Evolutionary conservation across 2,329 filamentous ascomycete genomes (phyloP).

Genomic region (Bipolaris zeicola): DNA sequence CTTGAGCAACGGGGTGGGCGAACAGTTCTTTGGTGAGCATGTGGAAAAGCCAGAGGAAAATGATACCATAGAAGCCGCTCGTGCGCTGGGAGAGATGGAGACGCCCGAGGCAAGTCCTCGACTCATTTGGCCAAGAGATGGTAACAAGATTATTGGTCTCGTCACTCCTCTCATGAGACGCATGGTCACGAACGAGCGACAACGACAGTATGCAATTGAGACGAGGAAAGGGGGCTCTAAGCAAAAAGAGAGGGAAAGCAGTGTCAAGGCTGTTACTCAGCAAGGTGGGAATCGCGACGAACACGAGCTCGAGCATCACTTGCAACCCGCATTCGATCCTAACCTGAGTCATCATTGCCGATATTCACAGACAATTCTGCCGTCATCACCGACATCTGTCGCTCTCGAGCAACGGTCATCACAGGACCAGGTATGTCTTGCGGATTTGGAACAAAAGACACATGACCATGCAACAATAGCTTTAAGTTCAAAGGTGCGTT

Average conservation of each 20-base stretch:
- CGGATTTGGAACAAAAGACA: neutral
- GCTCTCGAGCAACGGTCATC: neutral
- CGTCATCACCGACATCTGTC: neutral
- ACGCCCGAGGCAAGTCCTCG: conserved; percentile 39
- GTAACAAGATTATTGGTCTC: conserved; percentile 61
- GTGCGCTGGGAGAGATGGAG: conserved; percentile 51
- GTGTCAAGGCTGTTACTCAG: conserved; percentile 21
- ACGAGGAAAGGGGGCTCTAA: conserved; percentile 57
- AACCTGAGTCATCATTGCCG: conserved; percentile 6
- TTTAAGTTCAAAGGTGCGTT: neutral
- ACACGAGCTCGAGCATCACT: conserved; percentile 18
- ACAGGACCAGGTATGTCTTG: neutral
- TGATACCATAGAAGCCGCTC: conserved; percentile 42
- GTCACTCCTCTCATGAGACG: conserved; percentile 62
- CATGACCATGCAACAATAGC: neutral
- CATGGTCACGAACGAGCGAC: conserved; percentile 66
- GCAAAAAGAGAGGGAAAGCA: conserved; percentile 34
- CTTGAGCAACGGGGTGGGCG: conserved; percentile 57
- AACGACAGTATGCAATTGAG: conserved; percentile 63
- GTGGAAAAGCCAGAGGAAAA: conserved; percentile 39
- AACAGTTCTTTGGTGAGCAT: conserved; percentile 56
- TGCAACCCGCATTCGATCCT: conserved; percentile 17
- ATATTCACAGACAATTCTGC: conserved; percentile 2
- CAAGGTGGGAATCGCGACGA: conserved; percentile 7
- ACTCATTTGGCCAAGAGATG: conserved; percentile 61